Conservation (phyloP, 768 basidiomycete species). For the Pleurotus citrinopileatus region DNA sequence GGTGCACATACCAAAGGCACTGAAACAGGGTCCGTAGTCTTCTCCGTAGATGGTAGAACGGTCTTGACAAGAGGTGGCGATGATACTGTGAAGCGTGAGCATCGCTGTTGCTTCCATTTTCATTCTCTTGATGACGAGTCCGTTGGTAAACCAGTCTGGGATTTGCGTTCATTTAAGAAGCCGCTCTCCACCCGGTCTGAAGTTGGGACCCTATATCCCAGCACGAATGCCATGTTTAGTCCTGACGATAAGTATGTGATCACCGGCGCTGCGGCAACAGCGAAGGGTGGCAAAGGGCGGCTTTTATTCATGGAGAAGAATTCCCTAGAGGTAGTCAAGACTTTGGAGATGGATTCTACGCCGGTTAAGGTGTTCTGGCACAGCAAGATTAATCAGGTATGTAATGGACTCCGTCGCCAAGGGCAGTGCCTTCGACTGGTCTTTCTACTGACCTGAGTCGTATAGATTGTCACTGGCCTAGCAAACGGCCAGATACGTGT, state of each 20-base stretch:
- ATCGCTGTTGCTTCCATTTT: constrained; percentile 10
- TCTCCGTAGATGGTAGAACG: constrained; percentile 85
- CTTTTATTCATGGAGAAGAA: constrained; percentile 74
- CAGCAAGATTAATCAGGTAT: constrained; percentile 94
- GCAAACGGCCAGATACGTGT: constrained; percentile 88
- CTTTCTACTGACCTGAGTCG: constrained; percentile 8
- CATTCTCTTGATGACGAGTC: background rate
- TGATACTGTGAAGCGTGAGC: constrained; percentile 92
- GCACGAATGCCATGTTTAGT: constrained; percentile 93
- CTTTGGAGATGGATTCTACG: constrained; percentile 65
- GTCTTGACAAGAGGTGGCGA: constrained; percentile 91
- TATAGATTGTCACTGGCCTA: constrained; percentile 81
- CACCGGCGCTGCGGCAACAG: constrained; percentile 72
- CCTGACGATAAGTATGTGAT: constrained; percentile 90
- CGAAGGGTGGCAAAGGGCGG: constrained; percentile 67
- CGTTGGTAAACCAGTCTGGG: constrained; percentile 71
- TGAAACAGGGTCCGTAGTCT: constrained; percentile 83
- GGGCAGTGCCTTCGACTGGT: constrained; percentile 13
- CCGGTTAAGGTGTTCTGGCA: constrained; percentile 95
- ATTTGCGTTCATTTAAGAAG: constrained; percentile 86
- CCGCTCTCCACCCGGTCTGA: constrained; percentile 68
- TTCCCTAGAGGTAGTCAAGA: constrained; percentile 64
- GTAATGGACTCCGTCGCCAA: constrained; percentile 23
- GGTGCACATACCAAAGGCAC: constrained; percentile 84
- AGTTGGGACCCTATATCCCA: constrained; percentile 79